Base-by-base conservation (phyloP, 345 rosid genomes). In the Sonneratia alba region DNA sequence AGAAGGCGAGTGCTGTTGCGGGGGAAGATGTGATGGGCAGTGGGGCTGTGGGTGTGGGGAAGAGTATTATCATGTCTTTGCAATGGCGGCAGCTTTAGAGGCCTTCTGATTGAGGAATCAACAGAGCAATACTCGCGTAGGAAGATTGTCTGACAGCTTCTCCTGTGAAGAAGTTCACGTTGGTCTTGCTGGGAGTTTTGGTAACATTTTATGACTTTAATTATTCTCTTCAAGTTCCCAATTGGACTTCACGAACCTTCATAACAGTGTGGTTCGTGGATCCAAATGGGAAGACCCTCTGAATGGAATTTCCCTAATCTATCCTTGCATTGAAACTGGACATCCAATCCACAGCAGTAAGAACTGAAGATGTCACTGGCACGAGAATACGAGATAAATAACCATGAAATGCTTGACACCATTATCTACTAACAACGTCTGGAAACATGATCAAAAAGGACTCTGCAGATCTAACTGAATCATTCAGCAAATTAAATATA, bases 51-150 rank as follows among this genome's bases (percentile, higher is more conserved):
- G 45, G 13, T 75, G 80, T 62, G 70, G 16, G 10, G 81, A 80
- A 67, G 84, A 73, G 67, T 81, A 81, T 56, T 79, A 80, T 72
- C 85, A 89, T 14, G 53, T 76, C 21, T 76, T 85, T 79, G 88
- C 84, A 27, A 36, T 81, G 3, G 86, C 70, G 27, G 88, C 77
- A 37, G 86, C 86, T 70, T 68, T 89, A 9, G 86, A 87, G 55
- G 85, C 84, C 71, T 73, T 79, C 3, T 83, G 84, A 40, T 34
- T 77, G 87, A 36, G 81, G 76, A 57, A 57, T 21, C 13, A 57
- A n/a, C 63, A 57, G 42, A 47, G 55, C 71, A 70, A 42, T 7
- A 18, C 4, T 34, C 11, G 10, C 19, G 13, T 68, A 43, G 11
- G 43, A 27, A 34, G 3, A 27, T 32, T 36, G 7, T 51, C 32